Conservation (phyloP, 2,329 filamentous ascomycete species). For the Endoconidiophora laricicola region DNA sequence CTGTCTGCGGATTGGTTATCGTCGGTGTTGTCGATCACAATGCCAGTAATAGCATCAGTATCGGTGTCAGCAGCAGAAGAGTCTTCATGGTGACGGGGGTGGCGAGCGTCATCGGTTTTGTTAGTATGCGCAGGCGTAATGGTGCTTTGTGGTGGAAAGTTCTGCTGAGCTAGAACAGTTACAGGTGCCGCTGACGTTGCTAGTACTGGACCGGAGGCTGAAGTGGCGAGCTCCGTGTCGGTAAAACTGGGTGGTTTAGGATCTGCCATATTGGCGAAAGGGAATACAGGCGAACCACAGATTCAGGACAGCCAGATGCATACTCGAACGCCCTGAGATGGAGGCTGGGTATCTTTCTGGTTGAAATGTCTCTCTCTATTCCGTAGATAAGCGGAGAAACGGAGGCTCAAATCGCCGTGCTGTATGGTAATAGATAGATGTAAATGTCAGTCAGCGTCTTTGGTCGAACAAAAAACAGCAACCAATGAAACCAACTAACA, state of each 20-base stretch:
- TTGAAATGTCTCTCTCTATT: too few species aligned
- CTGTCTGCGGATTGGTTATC: not conserved
- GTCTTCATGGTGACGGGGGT: too few species aligned
- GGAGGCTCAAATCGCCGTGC: too few species aligned
- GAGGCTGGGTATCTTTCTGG: too few species aligned
- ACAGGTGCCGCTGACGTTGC: not conserved
- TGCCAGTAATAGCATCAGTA: slow-evolving; percentile 2
- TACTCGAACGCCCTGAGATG: too few species aligned
- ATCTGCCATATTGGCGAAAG: slow-evolving; percentile 4
- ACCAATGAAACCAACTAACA: too few species aligned
- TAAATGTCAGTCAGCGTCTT: too few species aligned
- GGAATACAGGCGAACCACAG: not conserved
- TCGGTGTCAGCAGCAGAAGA: not conserved
- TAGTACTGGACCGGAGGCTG: not conserved
- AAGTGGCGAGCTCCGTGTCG: slow-evolving; percentile 7
- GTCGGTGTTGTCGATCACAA: slow-evolving; percentile 10
- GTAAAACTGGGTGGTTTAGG: not conserved
- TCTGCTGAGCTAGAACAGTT: not conserved
- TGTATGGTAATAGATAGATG: too few species aligned
- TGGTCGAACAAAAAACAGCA: too few species aligned
- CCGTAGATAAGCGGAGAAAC: too few species aligned
- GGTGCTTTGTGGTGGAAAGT: not conserved
- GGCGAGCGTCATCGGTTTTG: too few species aligned
- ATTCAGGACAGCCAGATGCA: too few species aligned
- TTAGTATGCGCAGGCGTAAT: not conserved